phyloP scores from a whole-genome alignment of 2,329 filamentous ascomycete genomes.

The Apiospora pterosperma region DNA sequence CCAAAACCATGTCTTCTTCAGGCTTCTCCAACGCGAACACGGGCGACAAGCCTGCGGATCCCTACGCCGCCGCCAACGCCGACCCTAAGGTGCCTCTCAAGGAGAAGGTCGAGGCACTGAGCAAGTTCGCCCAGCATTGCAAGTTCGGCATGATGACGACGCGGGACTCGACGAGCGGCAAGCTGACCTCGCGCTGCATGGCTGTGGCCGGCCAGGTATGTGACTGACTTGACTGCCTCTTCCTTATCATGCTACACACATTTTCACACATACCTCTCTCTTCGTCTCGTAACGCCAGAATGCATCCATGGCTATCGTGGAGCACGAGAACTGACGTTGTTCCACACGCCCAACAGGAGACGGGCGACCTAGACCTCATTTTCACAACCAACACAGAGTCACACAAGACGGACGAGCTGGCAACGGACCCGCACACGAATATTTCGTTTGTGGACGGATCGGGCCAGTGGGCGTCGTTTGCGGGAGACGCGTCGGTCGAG shows the following conservation, averaged over 20 bases:
- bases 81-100: constrained; percentile 56
- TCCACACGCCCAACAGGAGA: constrained; percentile 52
- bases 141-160: constrained; percentile 94
- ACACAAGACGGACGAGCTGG: constrained; percentile 80
- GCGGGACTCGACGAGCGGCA: constrained; percentile 58
- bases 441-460: constrained; percentile 73
- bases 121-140: constrained; percentile 64
- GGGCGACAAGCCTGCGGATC: constrained; percentile 64
- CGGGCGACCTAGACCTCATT: constrained; percentile 74
- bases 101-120: constrained; percentile 73
- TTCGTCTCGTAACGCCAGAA: constrained; percentile 4
- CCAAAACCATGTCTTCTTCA: background rate
- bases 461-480: constrained; percentile 84
- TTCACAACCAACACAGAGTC: constrained; percentile 93
- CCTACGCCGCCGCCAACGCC: constrained; percentile 74
- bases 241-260: background rate
- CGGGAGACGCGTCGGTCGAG: constrained; percentile 67
- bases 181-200: constrained; percentile 82
- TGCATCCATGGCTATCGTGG: too few species aligned
- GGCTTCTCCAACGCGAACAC: constrained; percentile 56
- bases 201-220: constrained; percentile 73
- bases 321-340: background rate
- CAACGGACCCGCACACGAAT: constrained; percentile 71
- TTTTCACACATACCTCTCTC: background rate
- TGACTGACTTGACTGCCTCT: background rate